Base-by-base conservation (phyloP, 179 eudicot genomes). In the Nepenthes alata region DNA sequence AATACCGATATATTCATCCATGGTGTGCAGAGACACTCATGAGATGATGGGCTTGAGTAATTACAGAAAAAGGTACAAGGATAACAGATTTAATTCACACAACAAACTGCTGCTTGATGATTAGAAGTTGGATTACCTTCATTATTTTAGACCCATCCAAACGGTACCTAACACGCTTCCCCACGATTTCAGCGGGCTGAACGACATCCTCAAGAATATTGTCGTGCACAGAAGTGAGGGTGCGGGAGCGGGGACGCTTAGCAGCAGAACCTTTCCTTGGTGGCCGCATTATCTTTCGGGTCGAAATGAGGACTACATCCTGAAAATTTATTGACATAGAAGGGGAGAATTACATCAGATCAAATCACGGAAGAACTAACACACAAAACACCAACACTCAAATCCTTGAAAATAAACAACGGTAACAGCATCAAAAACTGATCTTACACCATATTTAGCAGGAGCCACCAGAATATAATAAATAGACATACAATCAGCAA, bases 301-400 rank as follows among this genome's bases (percentile, higher is more conserved):
- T 82, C 14, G 86, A 81, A 70, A 79, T 72, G 16, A 82, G 11
- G 45, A 82, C 77, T n/a, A 82, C 86, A 69, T 82, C 86, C 86
- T 82, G 65, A 41, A 41, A 41, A 25, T 25, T 25, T 25, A 25
- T 25, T 25, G 25, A 25, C 25, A 1, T 25, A 25, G 25, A 0
- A 25, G 25, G 1, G 25, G 25, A 25, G 25, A 25, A 25, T 25
- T 25, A 25, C 25, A 25, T 25, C 25, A 25, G 25, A 25, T 25
- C 25, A 25, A 25, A 25, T 25, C 25, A 25, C 25, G 25, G 25
- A 25, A 25, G 25, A 25, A 25, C 25, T 25, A 25, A 25, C 25
- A 25, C 25, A 0, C 25, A 25, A 25, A 25, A 25, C 1, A 25
- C 25, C 25, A 25, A 25, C 25, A 25, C 25, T 25, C 25, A 25